A percentile compares a stretch with the other conserved stretches of the same genome.
These are phyloP conservation scores for Aspergillus carlsbadensis DNA, from an alignment of 495 filamentous ascomycete genomes.

Conservation along the genomic window DNA sequence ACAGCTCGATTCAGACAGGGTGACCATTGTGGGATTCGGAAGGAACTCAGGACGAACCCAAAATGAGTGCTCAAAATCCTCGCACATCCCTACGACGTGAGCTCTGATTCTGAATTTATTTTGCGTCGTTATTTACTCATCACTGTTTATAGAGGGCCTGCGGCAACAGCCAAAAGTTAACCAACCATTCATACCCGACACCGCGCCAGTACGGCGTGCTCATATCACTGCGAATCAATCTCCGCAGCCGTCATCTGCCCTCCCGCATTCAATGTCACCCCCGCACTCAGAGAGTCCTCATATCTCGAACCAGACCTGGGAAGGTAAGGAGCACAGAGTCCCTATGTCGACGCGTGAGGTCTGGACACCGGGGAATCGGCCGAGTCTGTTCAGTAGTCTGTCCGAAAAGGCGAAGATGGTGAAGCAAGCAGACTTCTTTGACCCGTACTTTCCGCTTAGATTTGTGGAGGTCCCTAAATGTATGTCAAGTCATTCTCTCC, in stretches of 20 bases:
- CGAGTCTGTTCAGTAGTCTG: conserved; percentile 31
- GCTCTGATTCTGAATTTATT: not conserved
- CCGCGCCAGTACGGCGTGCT: conserved; percentile 40
- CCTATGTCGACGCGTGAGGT: conserved; percentile 46
- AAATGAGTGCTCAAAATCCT: conserved; percentile 27
- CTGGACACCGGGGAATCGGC: conserved; percentile 44
- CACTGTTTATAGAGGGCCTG: conserved; percentile 39
- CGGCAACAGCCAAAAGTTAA: conserved; percentile 48
- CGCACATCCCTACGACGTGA: conserved; percentile 32
- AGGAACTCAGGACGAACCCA: conserved; percentile 7
- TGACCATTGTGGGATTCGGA: not conserved
- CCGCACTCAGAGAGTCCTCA: conserved; percentile 31
- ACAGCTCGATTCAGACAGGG: not conserved
- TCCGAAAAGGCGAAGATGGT: conserved; percentile 30
- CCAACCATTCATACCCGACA: conserved; percentile 49
- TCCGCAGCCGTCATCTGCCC: conserved; percentile 31
- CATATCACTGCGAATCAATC: conserved; percentile 35
- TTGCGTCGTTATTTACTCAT: conserved; percentile 8
- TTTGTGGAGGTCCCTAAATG: conserved; percentile 44
- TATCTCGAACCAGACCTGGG: conserved; percentile 35
- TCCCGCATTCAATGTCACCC: conserved; percentile 30
- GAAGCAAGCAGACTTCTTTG: conserved; percentile 42
- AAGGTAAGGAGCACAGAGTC: conserved; percentile 37
- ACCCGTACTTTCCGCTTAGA: conserved; percentile 42
- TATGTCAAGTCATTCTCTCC: no score